Evolutionary conservation across 768 basidiomycete species (phyloP).

Genomic region (Tricholoma sp.): DNA sequence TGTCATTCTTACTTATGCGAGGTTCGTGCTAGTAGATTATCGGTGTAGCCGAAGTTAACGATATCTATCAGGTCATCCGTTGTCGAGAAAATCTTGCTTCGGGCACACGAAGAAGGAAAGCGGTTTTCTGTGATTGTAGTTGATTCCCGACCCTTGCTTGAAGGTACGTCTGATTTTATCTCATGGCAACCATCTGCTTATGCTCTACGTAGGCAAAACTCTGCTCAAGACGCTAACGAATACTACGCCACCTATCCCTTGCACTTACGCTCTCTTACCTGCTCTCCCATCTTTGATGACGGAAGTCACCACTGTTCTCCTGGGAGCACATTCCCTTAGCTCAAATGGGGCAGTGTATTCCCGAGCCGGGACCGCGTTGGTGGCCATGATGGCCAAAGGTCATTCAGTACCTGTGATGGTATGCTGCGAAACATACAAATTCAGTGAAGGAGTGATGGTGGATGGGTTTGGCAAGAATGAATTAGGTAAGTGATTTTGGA

Average conservation of each 20-base stretch:
- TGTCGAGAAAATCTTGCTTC: constrained; percentile 83
- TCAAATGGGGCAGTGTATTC: constrained; percentile 94
- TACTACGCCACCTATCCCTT: constrained; percentile 58
- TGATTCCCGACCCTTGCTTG: constrained; percentile 91
- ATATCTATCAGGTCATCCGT: constrained; percentile 72
- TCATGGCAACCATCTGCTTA: not conserved
- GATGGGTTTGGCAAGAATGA: constrained; percentile 97
- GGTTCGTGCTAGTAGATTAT: constrained; percentile 38
- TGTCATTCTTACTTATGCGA: constrained; percentile 88
- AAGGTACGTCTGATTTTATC: constrained; percentile 46
- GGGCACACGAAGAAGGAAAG: constrained; percentile 69
- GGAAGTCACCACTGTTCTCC: constrained; percentile 77
- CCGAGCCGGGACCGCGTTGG: constrained; percentile 90
- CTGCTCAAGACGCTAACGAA: constrained; percentile 66
- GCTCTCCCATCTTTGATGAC: constrained; percentile 77
- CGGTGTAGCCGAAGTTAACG: not conserved
- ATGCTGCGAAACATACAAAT: constrained; percentile 99
- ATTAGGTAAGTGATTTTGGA: constrained; percentile 52
- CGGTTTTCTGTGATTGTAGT: constrained; percentile 88
- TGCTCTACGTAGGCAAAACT: constrained; percentile 56
- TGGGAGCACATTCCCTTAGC: constrained; percentile 93
- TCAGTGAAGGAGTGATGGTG: constrained; percentile 85
- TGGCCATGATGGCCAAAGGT: constrained; percentile 93
- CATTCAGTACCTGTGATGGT: constrained; percentile 91
- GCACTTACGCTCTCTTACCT: constrained; percentile 89